Base-by-base conservation (phyloP, 805 yeast genomes). In the Saturnispora serradocipensis region DNA sequence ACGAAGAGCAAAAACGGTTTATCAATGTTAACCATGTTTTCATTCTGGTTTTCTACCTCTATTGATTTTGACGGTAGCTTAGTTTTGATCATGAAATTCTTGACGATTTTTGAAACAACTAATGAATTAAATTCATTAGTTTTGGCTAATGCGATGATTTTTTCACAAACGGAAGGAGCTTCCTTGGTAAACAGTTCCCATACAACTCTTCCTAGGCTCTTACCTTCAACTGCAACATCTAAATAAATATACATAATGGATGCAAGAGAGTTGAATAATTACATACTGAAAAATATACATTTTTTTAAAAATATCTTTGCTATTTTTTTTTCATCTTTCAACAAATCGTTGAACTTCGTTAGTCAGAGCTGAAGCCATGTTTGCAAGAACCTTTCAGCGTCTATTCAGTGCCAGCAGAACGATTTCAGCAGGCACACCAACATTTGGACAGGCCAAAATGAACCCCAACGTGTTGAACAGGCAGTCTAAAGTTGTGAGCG, bases 61-160 rank as follows among this genome's bases (percentile, higher is more conserved):
- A 74, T 70, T 0, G 81, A 76, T 30, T 67, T 67, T 10, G 66
- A 62, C 2, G 76, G 60, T 60, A 82, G 87, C 39, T 90, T 90
- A 3, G 80, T 81, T 63, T 84, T 90, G 16, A 85, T 67, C 72
- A 84, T 78, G 60, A 86, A 86, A 61, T 82, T 85, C 60, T 77
- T 81, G 48, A 85, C 70, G 2, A 83, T 78, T 51, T 87, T 70
- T 58, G 82, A 85, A 63, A 86, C 82, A 39, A 65, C 68, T 40
- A 74, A 77, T 20, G 69, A 62, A 54, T 74, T 70, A 52, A 70
- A 77, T 54, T 57, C 48, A 44, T 68, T 71, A 10, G 74, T 70
- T 25, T 60, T 57, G 58, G 83, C 75, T 15, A 83, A 63, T 20
- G 67, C 65, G 2, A 68, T 49, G 58, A 86, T 81, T 62, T 82